Evolutionary conservation across 768 basidiomycete species (phyloP).

Genomic region (Panaeolus papilionaceus): DNA sequence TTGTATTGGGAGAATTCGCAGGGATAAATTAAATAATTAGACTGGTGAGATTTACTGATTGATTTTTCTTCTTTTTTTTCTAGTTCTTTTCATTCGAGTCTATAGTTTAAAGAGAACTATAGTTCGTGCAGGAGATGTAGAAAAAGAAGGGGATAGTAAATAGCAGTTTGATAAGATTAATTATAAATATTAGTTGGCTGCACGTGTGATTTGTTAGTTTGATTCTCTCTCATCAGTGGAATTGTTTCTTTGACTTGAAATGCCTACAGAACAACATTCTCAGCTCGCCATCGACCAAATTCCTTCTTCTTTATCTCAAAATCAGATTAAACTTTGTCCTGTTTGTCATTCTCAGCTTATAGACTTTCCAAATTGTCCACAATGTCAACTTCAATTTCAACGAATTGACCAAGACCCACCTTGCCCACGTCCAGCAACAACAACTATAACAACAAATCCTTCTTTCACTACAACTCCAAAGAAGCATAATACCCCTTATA

Average conservation of each 20-base stretch:
- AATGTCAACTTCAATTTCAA: conserved; percentile 23
- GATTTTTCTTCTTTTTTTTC: neutral
- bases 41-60: conserved; percentile 10
- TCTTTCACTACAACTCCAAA: conserved; percentile 28
- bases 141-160: conserved; percentile 28
- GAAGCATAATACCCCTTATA: conserved; percentile 18
- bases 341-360: conserved; percentile 49
- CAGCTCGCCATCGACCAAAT: conserved; percentile 29
- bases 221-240: conserved; percentile 19
- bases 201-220: conserved; percentile 24
- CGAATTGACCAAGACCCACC: conserved; percentile 32
- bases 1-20: neutral
- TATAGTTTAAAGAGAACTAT: conserved; percentile 64
- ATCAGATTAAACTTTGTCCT: conserved; percentile 51
- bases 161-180: neutral
- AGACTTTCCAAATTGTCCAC: conserved; percentile 35
- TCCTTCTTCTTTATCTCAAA: conserved; percentile 12
- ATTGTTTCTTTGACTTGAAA: conserved; percentile 34
- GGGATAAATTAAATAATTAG: neutral
- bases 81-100: conserved; percentile 61
- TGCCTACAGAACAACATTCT: conserved; percentile 60
- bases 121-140: conserved; percentile 45
- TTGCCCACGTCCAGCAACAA: neutral
- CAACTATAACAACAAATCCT: conserved; percentile 13
- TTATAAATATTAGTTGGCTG: neutral